Conservation (phyloP, 2,329 filamentous ascomycete species). For the Epicoccum sorghinum region DNA sequence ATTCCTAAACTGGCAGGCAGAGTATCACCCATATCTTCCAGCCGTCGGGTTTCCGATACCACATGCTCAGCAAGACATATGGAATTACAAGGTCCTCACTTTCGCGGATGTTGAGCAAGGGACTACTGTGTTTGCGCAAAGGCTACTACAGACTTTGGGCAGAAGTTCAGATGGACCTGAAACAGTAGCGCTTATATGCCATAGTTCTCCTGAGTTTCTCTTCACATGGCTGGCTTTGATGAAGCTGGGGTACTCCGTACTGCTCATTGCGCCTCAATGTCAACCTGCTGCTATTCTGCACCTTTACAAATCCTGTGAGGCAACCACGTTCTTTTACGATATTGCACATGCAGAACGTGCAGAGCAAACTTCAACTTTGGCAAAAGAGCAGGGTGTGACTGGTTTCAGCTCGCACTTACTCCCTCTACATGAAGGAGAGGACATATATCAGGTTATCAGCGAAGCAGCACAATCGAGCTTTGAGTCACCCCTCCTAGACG, state of each 20-base stretch:
- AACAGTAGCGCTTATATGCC: slow-evolving; percentile 61
- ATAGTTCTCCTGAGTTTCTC: slow-evolving; percentile 64
- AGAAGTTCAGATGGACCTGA: slow-evolving; percentile 16
- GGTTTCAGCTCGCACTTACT: slow-evolving; percentile 18
- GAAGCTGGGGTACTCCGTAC: slow-evolving; percentile 59
- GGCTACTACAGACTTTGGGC: slow-evolving; percentile 30
- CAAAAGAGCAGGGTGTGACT: slow-evolving; percentile 14
- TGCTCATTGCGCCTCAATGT: slow-evolving; percentile 63
- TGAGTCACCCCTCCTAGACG: slow-evolving; percentile 20
- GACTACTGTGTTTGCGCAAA: slow-evolving; percentile 45
- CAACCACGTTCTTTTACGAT: slow-evolving; percentile 56
- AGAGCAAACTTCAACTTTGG: slow-evolving; percentile 27
- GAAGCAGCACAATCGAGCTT: slow-evolving; percentile 11
- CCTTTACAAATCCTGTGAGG: slow-evolving; percentile 57
- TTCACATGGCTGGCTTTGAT: slow-evolving; percentile 67
- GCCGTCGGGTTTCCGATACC: slow-evolving; percentile 60
- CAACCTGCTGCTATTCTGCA: slow-evolving; percentile 57
- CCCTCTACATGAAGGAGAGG: slow-evolving; percentile 27
- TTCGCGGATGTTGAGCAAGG: slow-evolving; percentile 46
- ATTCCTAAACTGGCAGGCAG: slow-evolving; percentile 58
- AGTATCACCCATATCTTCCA: slow-evolving; percentile 44
- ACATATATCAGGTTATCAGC: slow-evolving; percentile 29
- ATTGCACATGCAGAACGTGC: slow-evolving; percentile 45
- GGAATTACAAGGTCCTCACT: slow-evolving; percentile 41
- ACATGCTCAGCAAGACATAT: slow-evolving; percentile 17